Evolutionary conservation across 2,329 filamentous ascomycete species (phyloP).

Genomic region (Rutstroemia sp.): DNA sequence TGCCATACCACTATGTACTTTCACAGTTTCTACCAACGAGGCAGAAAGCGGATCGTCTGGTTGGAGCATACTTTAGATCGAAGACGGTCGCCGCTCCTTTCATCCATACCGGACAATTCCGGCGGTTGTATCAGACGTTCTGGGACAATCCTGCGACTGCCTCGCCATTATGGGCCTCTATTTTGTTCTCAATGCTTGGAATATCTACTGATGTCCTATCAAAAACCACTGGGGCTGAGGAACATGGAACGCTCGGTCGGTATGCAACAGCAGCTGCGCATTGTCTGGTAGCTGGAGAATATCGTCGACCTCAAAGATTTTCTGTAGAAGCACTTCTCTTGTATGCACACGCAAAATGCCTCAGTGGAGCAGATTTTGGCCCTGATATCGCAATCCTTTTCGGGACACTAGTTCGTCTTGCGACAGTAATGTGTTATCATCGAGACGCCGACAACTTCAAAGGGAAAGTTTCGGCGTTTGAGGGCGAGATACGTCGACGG

Average conservation of each 20-base stretch:
- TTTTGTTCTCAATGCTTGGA: conserved; percentile 20
- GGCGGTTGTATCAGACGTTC: conserved; percentile 19
- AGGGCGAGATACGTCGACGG: conserved; percentile 26
- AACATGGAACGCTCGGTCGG: neutral
- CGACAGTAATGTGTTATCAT: conserved; percentile 52
- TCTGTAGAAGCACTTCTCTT: conserved; percentile 45
- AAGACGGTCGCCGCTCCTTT: conserved; percentile 16
- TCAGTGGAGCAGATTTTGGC: conserved; percentile 41
- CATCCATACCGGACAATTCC: conserved; percentile 19
- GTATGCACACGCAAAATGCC: conserved; percentile 43
- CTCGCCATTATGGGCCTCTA: conserved; percentile 21
- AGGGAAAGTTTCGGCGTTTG: conserved; percentile 34
- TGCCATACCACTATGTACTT: conserved; percentile 14
- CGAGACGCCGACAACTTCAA: conserved; percentile 37
- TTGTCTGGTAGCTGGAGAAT: conserved; percentile 44
- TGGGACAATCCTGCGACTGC: conserved; percentile 12
- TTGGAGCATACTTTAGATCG: conserved; percentile 17
- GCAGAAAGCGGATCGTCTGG: conserved; percentile 14
- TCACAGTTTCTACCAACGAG: conserved; percentile 17
- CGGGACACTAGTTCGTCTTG: conserved; percentile 42
- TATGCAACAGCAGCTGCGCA: conserved; percentile 32
- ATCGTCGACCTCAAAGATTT: conserved; percentile 38
- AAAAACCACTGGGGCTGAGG: neutral
- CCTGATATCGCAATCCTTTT: conserved; percentile 47
- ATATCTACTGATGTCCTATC: conserved; percentile 10